Percentiles rank a stretch among this genome's conserved stretches.
Conservation (phyloP, 768 basidiomycete genomes). For the Mycena kentingensis region DNA sequence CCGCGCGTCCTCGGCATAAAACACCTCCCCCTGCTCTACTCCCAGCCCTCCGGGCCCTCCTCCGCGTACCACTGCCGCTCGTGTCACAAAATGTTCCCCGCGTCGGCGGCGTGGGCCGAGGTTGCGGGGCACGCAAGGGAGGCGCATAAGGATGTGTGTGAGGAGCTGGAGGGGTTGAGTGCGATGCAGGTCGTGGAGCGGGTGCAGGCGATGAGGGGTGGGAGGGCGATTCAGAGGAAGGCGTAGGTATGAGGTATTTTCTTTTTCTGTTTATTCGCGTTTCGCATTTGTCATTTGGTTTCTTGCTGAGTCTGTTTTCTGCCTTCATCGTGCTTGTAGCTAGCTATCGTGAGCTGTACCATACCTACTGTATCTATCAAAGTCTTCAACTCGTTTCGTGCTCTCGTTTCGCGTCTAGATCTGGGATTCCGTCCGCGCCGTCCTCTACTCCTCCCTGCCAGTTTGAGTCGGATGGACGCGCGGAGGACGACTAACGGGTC, state of each 20-base stretch:
- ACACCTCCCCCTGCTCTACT: slow-evolving; percentile 21
- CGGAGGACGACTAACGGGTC: too few species aligned
- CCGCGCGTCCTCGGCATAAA: slow-evolving; percentile 12
- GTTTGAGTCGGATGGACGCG: too few species aligned
- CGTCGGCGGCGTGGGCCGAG: slow-evolving; percentile 31
- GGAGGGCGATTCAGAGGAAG: background rate
- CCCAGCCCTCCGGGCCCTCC: slow-evolving; percentile 5
- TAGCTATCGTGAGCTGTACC: too few species aligned
- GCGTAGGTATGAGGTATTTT: background rate
- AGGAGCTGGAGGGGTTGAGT: slow-evolving; percentile 33
- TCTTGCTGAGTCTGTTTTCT: too few species aligned
- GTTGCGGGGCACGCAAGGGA: slow-evolving; percentile 35
- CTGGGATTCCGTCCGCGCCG: too few species aligned
- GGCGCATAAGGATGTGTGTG: slow-evolving; percentile 34
- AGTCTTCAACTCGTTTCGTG: too few species aligned
- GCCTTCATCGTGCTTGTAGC: too few species aligned
- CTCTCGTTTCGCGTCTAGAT: too few species aligned
- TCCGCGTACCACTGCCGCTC: slow-evolving; percentile 14
- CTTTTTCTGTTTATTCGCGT: background rate
- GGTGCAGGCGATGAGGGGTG: slow-evolving; percentile 15
- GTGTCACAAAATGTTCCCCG: slow-evolving; percentile 26
- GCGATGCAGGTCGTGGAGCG: slow-evolving; percentile 38
- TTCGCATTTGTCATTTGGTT: background rate
- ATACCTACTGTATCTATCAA: too few species aligned
- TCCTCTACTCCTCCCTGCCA: too few species aligned